Evolutionary conservation across 495 filamentous ascomycete species (phyloP).

Genomic region (Penicillium canariense): DNA sequence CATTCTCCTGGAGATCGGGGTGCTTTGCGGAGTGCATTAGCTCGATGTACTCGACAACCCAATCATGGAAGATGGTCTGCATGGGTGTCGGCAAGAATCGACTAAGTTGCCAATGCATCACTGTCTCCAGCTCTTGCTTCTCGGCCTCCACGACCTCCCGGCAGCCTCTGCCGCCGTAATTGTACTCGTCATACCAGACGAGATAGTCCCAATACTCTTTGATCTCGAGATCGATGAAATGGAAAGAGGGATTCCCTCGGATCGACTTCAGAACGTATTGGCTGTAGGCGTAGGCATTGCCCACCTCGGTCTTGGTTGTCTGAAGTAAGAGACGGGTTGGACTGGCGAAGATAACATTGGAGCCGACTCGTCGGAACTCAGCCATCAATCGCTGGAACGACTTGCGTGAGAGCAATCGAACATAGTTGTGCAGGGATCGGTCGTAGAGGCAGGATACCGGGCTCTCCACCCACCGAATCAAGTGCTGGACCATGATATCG

Average conservation of each 20-base stretch:
- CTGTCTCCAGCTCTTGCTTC: slow-evolving; percentile 80
- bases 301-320: slow-evolving; percentile 94
- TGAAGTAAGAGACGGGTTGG: slow-evolving; percentile 87
- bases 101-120: slow-evolving; percentile 98
- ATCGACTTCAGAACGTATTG: slow-evolving; percentile 98
- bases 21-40: slow-evolving; percentile 86
- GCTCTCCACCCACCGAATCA: slow-evolving; percentile 94
- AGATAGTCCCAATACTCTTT: slow-evolving; percentile 99
- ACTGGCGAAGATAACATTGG: slow-evolving; percentile 88
- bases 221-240: slow-evolving; percentile 96
- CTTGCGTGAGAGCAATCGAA: slow-evolving; percentile 96
- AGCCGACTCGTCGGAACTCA: slow-evolving; percentile 93
- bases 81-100: slow-evolving; percentile 80
- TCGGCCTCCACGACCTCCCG: slow-evolving; percentile 79
- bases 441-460: slow-evolving; percentile 93
- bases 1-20: slow-evolving; percentile 47
- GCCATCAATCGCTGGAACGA: slow-evolving; percentile 96
- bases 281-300: slow-evolving; percentile 93
- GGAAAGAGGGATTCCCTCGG: slow-evolving; percentile 89
- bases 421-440: slow-evolving; percentile 92
- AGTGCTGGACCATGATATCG: slow-evolving; percentile 95
- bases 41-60: slow-evolving; percentile 91
- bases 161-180: slow-evolving; percentile 94
- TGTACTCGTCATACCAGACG: slow-evolving; percentile 99
- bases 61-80: slow-evolving; percentile 84